Evolutionary conservation across 345 rosid genomes (phyloP).

Genomic region (Ceriops tagal): DNA sequence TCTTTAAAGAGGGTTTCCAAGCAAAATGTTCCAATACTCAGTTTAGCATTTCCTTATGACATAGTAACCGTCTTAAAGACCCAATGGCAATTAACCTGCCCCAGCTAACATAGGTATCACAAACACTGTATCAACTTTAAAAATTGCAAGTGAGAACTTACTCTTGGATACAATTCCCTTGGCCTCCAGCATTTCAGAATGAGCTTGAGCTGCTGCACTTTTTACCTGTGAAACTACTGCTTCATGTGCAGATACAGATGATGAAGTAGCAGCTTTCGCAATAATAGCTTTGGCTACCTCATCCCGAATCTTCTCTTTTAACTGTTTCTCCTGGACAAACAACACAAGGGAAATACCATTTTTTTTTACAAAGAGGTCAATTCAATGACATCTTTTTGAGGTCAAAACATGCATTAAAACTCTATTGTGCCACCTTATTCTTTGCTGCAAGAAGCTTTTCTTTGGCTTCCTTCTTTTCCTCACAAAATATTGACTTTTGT

Average conservation of each 20-base stretch:
- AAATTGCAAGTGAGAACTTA: constrained; percentile 23
- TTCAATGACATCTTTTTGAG: background rate
- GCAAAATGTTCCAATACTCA: background rate
- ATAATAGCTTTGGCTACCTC: constrained; percentile 54
- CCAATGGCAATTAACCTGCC: background rate
- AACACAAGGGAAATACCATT: constrained; percentile 1
- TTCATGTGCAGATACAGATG: constrained; percentile 44
- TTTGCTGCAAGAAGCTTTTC: constrained; percentile 49
- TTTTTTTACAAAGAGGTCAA: background rate
- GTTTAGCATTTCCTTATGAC: too few relatives aligned
- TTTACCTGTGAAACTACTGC: constrained; percentile 44
- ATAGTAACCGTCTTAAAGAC: background rate
- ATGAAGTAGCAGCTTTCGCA: constrained; percentile 43
- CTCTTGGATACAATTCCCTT: constrained; percentile 36
- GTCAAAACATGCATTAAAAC: background rate
- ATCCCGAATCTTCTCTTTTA: constrained; percentile 50
- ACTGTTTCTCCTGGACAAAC: constrained; percentile 48
- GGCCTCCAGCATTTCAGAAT: constrained; percentile 44
- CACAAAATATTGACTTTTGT: constrained; percentile 36
- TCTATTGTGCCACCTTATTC: constrained; percentile 49
- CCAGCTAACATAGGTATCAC: background rate
- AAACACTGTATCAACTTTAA: background rate
- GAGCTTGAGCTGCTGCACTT: constrained; percentile 48
- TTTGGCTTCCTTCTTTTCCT: constrained; percentile 48
- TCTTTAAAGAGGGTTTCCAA: background rate